Percentiles rank a stretch among this genome's conserved stretches.
These are phyloP conservation scores for Sesbania bispinosa DNA, from an alignment of 306 rosid species.

Conservation along the genomic window DNA sequence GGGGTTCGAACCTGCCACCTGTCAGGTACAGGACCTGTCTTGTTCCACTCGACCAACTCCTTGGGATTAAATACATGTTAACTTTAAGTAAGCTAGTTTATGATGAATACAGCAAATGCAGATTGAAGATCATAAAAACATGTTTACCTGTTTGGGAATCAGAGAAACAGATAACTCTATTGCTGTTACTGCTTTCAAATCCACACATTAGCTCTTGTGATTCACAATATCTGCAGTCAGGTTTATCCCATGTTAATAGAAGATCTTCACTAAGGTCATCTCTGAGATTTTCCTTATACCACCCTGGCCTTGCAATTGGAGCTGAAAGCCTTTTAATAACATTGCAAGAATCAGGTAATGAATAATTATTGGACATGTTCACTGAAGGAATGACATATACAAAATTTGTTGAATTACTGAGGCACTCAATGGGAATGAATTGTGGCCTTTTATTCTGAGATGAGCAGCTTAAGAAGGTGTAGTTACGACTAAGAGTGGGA, in stretches of 20 bases:
- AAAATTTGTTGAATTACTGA: slow-evolving; percentile 61
- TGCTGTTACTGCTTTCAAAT: slow-evolving; percentile 35
- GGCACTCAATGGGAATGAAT: slow-evolving; percentile 49
- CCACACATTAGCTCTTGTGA: slow-evolving; percentile 45
- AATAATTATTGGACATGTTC: slow-evolving; percentile 20
- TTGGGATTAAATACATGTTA: too few species aligned
- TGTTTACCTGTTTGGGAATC: slow-evolving; percentile 42
- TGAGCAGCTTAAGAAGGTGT: slow-evolving; percentile 66
- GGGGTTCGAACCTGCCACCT: too few species aligned
- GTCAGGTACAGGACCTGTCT: too few species aligned
- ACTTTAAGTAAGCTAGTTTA: not conserved
- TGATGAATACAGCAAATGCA: slow-evolving; percentile 7
- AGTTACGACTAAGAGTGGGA: slow-evolving; percentile 33
- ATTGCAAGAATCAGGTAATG: slow-evolving; percentile 39
- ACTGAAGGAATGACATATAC: slow-evolving; percentile 49
- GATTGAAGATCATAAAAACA: not conserved
- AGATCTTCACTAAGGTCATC: slow-evolving; percentile 42
- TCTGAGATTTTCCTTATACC: slow-evolving; percentile 11
- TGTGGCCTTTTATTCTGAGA: slow-evolving; percentile 31
- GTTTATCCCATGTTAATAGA: slow-evolving; percentile 52
- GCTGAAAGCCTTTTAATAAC: slow-evolving; percentile 29
- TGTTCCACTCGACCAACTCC: too few species aligned
- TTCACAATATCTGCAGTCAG: slow-evolving; percentile 61
- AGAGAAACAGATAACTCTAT: slow-evolving; percentile 39
- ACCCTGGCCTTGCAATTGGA: slow-evolving; percentile 37